Evolutionary conservation across 805 yeast species (phyloP), one percentile per base, ranked within the genome.

Genomic region (Citeromyces nyonsensis): DNA sequence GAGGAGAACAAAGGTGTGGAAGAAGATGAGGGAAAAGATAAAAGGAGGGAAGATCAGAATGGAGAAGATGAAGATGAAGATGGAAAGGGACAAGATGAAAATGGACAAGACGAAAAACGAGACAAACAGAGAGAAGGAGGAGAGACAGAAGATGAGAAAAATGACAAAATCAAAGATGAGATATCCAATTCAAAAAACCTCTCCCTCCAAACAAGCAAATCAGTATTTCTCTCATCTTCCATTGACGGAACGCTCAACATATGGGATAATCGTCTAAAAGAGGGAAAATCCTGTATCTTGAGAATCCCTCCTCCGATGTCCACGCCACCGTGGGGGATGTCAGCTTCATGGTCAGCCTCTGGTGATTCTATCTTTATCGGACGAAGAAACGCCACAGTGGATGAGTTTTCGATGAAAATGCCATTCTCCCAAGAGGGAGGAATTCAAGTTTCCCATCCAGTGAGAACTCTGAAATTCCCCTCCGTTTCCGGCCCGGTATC

Each of bases 271-370:
- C 63, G 98, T 36, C 25, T 43, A 1, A 36, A 48, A 1, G 29
- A 24, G 24, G n/a, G 39, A 1, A 29, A 37, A 3, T 33, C 41
- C 18, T 25, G 24, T 5, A 52, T 50, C 9, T 25, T 41, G 2
- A 33, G 39, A 11, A 40, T 53, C 20, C 47, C 66, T 0, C 66
- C 75, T 2, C 75, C 83, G 1, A 56, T 65, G 7, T 71, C 70
- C 2, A 66, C 78, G 0, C 95, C 97, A 1, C 97, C 97, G 0
- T 91, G 97, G 97, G 79, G 94, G 51, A 73, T 79, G 66, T 69
- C 83, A 6, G 71, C 95, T 0, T 71, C 81, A 35, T 88, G 97
- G 96, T 76, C 94, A 6, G 60, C 61, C 33, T 76, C 78, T 44
- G 98, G 98, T 8, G 75, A 81, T 35, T 62, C 57, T 28, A 62